Base-by-base conservation (phyloP, 1,284 basidiomycete species). In the Ustilago bromivora region DNA sequence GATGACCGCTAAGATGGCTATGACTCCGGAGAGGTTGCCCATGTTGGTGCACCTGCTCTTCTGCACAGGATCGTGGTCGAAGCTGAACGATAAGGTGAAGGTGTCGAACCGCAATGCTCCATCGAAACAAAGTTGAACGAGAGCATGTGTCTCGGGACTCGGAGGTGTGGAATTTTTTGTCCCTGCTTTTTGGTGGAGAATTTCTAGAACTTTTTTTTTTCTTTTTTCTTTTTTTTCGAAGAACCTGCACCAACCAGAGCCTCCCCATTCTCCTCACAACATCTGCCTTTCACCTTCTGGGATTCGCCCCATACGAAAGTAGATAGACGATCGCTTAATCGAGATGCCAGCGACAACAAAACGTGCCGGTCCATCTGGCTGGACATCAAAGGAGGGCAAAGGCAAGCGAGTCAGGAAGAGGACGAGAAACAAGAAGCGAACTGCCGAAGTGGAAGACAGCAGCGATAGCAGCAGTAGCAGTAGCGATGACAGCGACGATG, bases 1-100 rank as follows among this genome's bases (percentile, higher is more conserved):
- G 31, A 95, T 76, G 4, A 93, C 89, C 28, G 93, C 91, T 61
- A 95, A 89, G 17, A 93, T 91, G 31, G 91, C 92, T 2, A 94
- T 88, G 6, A 92, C 87, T 55, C 93, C 94, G 0, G 94, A 90
- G 34, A 94, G 85, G 85, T 94, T 94, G 79, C 65, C 65, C 71
- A 79, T 80, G 52, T 5, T 40, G 56, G 8, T n/a, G 13, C n/a
- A 13, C 7, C 2, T 31, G 23, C 32, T 1, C 19, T 9, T 41
- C 55, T 43, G 12, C 10, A 57, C 19, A 31, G n/a, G 13, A 8
- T n/a, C 38, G 58, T 32, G 28, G 28, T 36, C 3, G 15, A 12
- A 32, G 19, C 11, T 36, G 35, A 8, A 56, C 36, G 15, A 56
- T 34, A 34, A 47, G n/a, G 43, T 34, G 41, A 13, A 46, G 43